phyloP scores from a whole-genome alignment of 495 filamentous ascomycete species.

The Mycothermus thermophilus region DNA sequence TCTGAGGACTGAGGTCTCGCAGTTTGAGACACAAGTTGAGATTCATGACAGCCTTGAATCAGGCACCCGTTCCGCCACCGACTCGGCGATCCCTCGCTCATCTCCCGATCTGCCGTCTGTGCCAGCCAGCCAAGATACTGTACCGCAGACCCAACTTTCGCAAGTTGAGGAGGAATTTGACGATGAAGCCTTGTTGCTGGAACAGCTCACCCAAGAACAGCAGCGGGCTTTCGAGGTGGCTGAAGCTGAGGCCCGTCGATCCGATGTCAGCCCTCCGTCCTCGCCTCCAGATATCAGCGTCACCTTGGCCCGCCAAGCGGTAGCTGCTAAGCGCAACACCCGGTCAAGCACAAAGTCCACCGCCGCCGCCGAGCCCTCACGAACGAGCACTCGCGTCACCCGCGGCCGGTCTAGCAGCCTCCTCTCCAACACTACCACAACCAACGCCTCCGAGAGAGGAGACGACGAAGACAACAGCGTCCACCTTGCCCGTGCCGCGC shows the following conservation, averaged over 20 bases:
- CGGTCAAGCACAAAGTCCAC: no score
- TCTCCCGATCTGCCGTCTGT: no score
- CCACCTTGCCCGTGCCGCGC: constrained; percentile 4
- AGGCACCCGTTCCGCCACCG: no score
- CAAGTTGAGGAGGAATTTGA: constrained; percentile 2
- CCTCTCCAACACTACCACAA: constrained; percentile 6
- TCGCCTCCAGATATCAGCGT: constrained; percentile 19
- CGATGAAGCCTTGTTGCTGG: constrained; percentile 7
- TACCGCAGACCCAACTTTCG: no score
- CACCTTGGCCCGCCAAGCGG: constrained; percentile 22
- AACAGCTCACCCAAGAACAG: constrained; percentile 5
- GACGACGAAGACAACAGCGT: constrained; percentile 12
- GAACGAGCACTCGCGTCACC: constrained; percentile 12
- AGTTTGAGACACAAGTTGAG: no score
- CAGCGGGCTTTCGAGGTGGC: neutral
- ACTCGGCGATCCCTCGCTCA: no score
- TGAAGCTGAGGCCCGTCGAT: neutral
- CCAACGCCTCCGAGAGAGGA: neutral
- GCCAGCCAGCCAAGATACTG: no score
- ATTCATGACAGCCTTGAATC: no score
- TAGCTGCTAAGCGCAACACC: constrained; percentile 17
- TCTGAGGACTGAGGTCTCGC: no score
- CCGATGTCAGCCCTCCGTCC: neutral
- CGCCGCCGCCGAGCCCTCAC: constrained; percentile 14
- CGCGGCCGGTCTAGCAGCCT: constrained; percentile 17